Conservation (phyloP, 805 yeast genomes). For the Ogataea sp. region DNA sequence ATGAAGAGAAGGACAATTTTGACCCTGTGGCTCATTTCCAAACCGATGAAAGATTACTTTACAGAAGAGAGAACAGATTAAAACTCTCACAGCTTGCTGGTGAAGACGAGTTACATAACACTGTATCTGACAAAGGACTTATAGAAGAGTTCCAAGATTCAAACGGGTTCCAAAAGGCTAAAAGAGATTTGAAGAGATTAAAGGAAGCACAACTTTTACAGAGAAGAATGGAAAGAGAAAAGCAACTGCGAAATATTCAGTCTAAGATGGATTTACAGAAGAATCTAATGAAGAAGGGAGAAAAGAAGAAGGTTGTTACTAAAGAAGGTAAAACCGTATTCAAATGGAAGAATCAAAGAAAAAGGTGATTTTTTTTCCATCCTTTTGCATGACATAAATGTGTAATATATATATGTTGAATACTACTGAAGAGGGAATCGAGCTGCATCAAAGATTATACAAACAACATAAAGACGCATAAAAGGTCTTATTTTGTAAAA, state of each 20-base stretch:
- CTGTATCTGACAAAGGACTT: constrained; percentile 7
- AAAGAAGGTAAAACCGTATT: constrained; percentile 60
- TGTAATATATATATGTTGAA: no score
- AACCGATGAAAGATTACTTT: constrained; percentile 58
- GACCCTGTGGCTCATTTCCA: constrained; percentile 59
- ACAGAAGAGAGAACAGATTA: constrained; percentile 65
- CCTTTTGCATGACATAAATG: no score
- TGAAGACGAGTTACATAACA: constrained; percentile 24
- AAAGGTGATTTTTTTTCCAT: constrained; percentile 32
- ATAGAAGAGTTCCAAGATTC: constrained; percentile 17
- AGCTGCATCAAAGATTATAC: no score
- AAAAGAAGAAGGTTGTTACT: constrained; percentile 65
- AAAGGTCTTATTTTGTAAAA: no score
- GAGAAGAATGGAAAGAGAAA: constrained; percentile 60
- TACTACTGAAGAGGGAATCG: no score
- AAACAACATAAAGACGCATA: no score
- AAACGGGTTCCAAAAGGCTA: constrained; percentile 8
- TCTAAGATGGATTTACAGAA: constrained; percentile 68
- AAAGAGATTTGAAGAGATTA: constrained; percentile 42
- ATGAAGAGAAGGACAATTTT: constrained; percentile 47
- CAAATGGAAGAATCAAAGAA: constrained; percentile 82
- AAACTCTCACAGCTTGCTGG: constrained; percentile 50
- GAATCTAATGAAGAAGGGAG: constrained; percentile 87
- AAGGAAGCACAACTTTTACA: constrained; percentile 54
- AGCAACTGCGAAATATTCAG: constrained; percentile 60